These are phyloP conservation scores for Sporobolomyces phaffii DNA, from an alignment of 768 basidiomycete genomes.

Conservation along the genomic window DNA sequence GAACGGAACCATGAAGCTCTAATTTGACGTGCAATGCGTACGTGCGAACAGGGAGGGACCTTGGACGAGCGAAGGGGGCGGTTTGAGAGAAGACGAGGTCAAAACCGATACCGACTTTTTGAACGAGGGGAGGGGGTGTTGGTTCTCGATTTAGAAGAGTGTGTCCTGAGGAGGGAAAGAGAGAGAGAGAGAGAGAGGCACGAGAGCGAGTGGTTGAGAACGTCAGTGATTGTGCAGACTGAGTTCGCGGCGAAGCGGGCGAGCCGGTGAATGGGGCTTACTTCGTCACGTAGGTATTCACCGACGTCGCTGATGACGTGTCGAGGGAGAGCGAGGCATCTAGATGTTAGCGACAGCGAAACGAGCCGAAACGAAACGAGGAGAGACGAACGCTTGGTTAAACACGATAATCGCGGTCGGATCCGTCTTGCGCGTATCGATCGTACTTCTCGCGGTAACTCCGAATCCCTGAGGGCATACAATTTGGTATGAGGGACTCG, in stretches of 20 bases:
- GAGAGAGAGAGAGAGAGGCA: not conserved
- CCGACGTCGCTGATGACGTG: slow-evolving; percentile 81
- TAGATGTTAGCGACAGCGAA: too few relatives aligned
- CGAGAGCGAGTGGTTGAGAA: too few relatives aligned
- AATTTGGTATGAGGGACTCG: slow-evolving; percentile 1
- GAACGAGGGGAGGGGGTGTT: not conserved
- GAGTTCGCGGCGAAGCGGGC: not conserved
- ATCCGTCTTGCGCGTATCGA: slow-evolving; percentile 94
- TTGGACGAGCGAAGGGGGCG: not conserved
- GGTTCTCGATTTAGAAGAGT: slow-evolving; percentile 54
- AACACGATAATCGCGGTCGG: slow-evolving; percentile 96
- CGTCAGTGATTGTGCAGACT: too few relatives aligned
- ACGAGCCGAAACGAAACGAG: slow-evolving; percentile 12
- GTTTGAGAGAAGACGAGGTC: not conserved
- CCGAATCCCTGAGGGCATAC: slow-evolving; percentile 72
- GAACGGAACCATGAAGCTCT: not conserved
- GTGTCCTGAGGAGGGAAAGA: slow-evolving; percentile 56
- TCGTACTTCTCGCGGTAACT: slow-evolving; percentile 87
- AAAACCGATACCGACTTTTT: too few relatives aligned
- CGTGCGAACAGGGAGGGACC: not conserved
- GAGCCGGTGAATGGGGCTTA: not conserved
- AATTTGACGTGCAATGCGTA: not conserved
- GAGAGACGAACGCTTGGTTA: slow-evolving; percentile 76
- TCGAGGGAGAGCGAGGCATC: not conserved
- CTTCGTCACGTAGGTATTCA: slow-evolving; percentile 86